A percentile compares a stretch with the other conserved stretches of the same genome.
phyloP scores from a whole-genome alignment of 805 yeast genomes.

The Barnettozyma botsteinii region DNA sequence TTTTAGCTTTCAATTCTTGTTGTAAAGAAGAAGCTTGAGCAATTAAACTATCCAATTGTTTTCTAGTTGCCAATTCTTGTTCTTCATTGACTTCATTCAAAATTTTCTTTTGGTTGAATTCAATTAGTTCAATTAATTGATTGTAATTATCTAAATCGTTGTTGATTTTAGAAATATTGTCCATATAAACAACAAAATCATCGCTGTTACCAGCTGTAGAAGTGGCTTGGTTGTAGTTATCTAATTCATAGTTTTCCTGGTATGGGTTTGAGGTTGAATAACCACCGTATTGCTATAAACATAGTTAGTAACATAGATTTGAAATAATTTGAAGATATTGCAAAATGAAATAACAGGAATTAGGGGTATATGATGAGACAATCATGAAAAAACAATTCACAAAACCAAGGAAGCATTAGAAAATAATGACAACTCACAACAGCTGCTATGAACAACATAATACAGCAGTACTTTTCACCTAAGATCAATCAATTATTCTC shows the following conservation, averaged over 20 bases:
- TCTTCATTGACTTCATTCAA: constrained; percentile 69
- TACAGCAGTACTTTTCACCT: too few species aligned
- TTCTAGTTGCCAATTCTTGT: constrained; percentile 60
- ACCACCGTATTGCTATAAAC: constrained; percentile 12
- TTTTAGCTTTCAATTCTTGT: constrained; percentile 63
- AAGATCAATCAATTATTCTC: too few species aligned
- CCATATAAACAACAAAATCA: constrained; percentile 63
- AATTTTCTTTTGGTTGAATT: constrained; percentile 62
- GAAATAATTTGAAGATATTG: too few species aligned
- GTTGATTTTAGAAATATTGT: constrained; percentile 62
- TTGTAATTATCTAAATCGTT: constrained; percentile 65
- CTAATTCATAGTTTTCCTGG: constrained; percentile 21
- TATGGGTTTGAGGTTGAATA: constrained; percentile 25
- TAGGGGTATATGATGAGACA: too few species aligned
- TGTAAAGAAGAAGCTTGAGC: constrained; percentile 78
- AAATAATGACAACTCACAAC: too few species aligned
- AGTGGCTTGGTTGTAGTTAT: constrained; percentile 12
- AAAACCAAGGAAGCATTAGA: too few species aligned
- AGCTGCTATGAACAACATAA: too few species aligned
- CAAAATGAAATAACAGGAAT: too few species aligned
- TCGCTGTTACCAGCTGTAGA: constrained; percentile 27
- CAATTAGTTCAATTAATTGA: constrained; percentile 61
- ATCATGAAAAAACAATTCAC: too few species aligned
- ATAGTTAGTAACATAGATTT: constrained; percentile 4
- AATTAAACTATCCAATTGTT: constrained; percentile 70